Conservation (phyloP, 805 yeast species). For the Vanderwaltozyma polyspora region DNA sequence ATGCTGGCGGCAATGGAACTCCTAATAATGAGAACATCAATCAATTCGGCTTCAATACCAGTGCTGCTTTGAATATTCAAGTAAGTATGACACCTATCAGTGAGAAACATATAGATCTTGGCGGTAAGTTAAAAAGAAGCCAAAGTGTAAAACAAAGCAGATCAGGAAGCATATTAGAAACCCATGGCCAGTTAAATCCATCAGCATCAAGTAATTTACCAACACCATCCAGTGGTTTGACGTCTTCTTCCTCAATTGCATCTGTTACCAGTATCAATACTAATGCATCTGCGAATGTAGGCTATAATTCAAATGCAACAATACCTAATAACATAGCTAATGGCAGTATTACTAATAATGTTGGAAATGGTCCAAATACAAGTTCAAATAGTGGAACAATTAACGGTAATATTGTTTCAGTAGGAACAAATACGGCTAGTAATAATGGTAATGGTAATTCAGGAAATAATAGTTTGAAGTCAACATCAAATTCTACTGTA, state of each 20-base stretch:
- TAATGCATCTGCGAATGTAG: not conserved
- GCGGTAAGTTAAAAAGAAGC: slow-evolving; percentile 14
- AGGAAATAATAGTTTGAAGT: too few relatives aligned
- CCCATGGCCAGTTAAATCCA: not conserved
- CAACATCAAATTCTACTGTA: too few relatives aligned
- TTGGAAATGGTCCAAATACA: not conserved
- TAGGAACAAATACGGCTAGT: not conserved
- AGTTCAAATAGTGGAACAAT: not conserved
- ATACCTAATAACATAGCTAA: too few relatives aligned
- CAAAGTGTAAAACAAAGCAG: slow-evolving; percentile 14
- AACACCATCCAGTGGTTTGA: not conserved
- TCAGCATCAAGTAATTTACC: too few relatives aligned
- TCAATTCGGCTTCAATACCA: slow-evolving; percentile 56
- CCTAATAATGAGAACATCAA: slow-evolving; percentile 14
- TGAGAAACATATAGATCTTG: slow-evolving; percentile 35
- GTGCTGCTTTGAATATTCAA: slow-evolving; percentile 38
- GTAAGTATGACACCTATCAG: slow-evolving; percentile 74
- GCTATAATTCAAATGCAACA: too few relatives aligned
- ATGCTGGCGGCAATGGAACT: not conserved
- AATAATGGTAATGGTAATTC: not conserved
- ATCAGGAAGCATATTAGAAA: not conserved
- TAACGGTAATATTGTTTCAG: not conserved
- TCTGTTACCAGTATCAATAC: not conserved
- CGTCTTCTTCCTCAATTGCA: not conserved
- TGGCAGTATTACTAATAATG: too few relatives aligned